These are phyloP conservation scores for Thielaviopsis ethacetica DNA, from an alignment of 2,329 filamentous ascomycete species.

Conservation along the genomic window DNA sequence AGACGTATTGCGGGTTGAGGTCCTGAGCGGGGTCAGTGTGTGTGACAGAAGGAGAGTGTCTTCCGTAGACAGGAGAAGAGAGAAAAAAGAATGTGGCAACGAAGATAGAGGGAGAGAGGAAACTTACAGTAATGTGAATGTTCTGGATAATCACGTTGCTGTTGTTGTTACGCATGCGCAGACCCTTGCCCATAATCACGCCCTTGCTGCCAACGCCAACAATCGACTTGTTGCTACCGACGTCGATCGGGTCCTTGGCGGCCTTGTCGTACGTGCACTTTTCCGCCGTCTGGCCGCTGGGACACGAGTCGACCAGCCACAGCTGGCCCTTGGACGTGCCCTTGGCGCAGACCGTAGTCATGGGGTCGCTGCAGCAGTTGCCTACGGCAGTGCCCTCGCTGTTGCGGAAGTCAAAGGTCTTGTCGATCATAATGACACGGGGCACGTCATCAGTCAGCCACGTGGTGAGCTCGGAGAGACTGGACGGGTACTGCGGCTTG, in stretches of 20 bases:
- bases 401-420: slow-evolving; percentile 17
- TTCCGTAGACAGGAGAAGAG: too few species aligned
- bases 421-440: slow-evolving; percentile 22
- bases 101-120: neutral
- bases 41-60: too few species aligned
- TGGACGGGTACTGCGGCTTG: slow-evolving; percentile 25
- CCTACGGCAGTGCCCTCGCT: slow-evolving; percentile 15
- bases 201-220: slow-evolving; percentile 23
- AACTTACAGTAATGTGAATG: slow-evolving; percentile 15
- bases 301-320: slow-evolving; percentile 17
- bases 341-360: slow-evolving; percentile 12
- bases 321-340: slow-evolving; percentile 14
- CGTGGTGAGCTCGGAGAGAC: slow-evolving; percentile 24
- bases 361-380: slow-evolving; percentile 17
- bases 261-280: slow-evolving; percentile 20
- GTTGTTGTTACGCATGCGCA: slow-evolving; percentile 20
- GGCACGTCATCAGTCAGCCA: slow-evolving; percentile 19
- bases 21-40: slow-evolving; percentile 4
- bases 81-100: too few species aligned
- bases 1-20: slow-evolving; percentile 21
- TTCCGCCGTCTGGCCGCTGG: slow-evolving; percentile 14
- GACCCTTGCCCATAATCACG: slow-evolving; percentile 25
- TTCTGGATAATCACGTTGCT: slow-evolving; percentile 25
- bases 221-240: slow-evolving; percentile 25
- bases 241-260: slow-evolving; percentile 16